These are phyloP conservation scores for Neckera pumila DNA, from an alignment of 225 moss, liverwort and hornwort genomes.

Conservation along the genomic window DNA sequence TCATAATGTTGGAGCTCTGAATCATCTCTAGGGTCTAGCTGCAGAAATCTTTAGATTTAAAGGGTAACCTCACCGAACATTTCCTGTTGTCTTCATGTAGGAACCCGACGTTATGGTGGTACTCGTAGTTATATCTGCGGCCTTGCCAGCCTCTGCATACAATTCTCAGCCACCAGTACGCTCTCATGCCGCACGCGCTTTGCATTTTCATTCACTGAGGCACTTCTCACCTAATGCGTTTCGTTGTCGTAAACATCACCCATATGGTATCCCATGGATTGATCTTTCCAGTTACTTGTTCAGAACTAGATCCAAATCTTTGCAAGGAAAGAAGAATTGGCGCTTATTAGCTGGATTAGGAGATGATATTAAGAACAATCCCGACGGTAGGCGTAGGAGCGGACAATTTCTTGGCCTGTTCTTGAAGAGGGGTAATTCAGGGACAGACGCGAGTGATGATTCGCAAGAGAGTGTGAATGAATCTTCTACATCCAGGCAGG, in stretches of 20 bases:
- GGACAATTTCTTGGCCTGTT: conserved; percentile 22
- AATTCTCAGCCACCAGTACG: neutral
- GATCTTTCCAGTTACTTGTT: neutral
- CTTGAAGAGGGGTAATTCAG: conserved; percentile 14
- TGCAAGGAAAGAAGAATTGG: neutral
- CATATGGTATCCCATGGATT: neutral
- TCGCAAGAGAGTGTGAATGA: conserved; percentile 9
- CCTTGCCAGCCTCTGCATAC: conserved; percentile 12
- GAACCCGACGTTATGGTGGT: conserved; percentile 15
- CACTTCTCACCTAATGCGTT: neutral
- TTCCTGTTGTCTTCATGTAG: conserved; percentile 2
- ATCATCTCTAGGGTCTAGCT: neutral
- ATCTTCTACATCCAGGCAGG: neutral
- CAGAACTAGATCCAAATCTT: conserved; percentile 6
- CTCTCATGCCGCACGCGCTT: neutral
- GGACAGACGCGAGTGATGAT: conserved; percentile 7
- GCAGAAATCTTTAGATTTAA: neutral
- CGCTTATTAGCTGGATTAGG: conserved; percentile 13
- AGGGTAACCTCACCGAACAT: neutral
- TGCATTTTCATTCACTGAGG: conserved; percentile 17
- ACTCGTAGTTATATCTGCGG: conserved; percentile 22
- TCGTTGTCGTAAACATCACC: neutral
- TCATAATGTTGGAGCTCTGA: neutral
- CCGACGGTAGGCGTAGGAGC: conserved; percentile 2
- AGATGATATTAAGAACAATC: conserved; percentile 8